Evolutionary conservation across 2,329 filamentous ascomycete species (phyloP).

Genomic region (Tolypocladium guangdongense): DNA sequence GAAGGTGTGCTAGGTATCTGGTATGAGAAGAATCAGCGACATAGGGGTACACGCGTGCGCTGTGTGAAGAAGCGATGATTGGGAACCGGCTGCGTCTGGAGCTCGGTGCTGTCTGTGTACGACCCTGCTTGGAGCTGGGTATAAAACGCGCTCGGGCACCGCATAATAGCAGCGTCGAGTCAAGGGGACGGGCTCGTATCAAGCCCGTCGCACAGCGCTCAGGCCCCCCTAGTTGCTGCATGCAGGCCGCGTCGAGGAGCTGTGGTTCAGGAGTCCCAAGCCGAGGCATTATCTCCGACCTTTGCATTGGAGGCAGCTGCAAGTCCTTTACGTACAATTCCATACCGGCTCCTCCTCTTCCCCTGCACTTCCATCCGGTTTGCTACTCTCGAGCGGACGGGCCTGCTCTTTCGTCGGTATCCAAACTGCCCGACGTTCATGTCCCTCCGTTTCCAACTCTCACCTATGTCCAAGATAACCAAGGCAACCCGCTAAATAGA

Average conservation of each 20-base stretch:
- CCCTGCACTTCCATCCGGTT: neutral
- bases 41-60: neutral
- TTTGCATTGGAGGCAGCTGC: neutral
- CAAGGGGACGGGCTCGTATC: neutral
- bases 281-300: neutral
- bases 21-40: no score
- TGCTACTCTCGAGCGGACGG: neutral
- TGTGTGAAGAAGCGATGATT: neutral
- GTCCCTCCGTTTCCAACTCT: neutral
- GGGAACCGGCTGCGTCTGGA: no score
- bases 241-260: neutral
- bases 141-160: no score
- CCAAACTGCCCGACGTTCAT: neutral
- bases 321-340: neutral
- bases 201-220: neutral
- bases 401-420: neutral
- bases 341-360: neutral
- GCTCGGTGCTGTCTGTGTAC: no score
- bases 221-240: neutral
- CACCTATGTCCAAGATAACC: constrained; percentile 1
- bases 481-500: neutral
- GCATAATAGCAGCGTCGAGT: neutral
- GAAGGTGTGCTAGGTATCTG: no score
- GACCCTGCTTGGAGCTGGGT: neutral
- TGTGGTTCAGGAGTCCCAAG: neutral